Conservation (phyloP, 2,329 filamentous ascomycete genomes). For the Penicillium sp. region DNA sequence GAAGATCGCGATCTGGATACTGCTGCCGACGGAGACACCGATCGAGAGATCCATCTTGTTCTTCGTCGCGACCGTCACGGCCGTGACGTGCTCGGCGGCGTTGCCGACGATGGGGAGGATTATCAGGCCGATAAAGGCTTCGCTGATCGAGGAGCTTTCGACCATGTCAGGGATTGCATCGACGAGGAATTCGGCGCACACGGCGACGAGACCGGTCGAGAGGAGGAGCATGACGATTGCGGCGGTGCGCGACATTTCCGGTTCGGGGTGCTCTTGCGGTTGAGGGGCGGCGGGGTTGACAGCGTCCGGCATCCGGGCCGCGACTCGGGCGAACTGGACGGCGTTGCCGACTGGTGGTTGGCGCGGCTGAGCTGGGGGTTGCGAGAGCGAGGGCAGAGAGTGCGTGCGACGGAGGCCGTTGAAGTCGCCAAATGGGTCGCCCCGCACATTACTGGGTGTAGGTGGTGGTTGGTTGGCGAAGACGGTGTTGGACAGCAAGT, state of each 20-base stretch:
- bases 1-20: conserved; percentile 81
- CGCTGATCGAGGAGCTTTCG: conserved; percentile 62
- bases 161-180: conserved; percentile 73
- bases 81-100: conserved; percentile 80
- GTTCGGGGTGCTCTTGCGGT: conserved; percentile 25
- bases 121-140: conserved; percentile 77
- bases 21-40: conserved; percentile 78
- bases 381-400: conserved; percentile 37
- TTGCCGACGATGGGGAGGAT: conserved; percentile 81
- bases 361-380: conserved; percentile 16
- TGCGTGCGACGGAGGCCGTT: conserved; percentile 36
- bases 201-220: conserved; percentile 63
- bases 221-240: conserved; percentile 60
- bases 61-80: conserved; percentile 78
- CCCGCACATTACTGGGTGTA: conserved; percentile 16
- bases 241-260: conserved; percentile 60
- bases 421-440: conserved; percentile 21
- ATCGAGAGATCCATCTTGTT: conserved; percentile 87
- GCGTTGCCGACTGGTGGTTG: conserved; percentile 37
- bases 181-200: conserved; percentile 74
- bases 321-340: conserved; percentile 40
- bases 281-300: conserved; percentile 21
- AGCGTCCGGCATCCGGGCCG: conserved; percentile 32
- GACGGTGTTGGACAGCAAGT: conserved; percentile 41
- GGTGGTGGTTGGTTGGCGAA: conserved; percentile 32